Conservation (phyloP, 495 filamentous ascomycete genomes). For the Penicillium dipodomyicola region DNA sequence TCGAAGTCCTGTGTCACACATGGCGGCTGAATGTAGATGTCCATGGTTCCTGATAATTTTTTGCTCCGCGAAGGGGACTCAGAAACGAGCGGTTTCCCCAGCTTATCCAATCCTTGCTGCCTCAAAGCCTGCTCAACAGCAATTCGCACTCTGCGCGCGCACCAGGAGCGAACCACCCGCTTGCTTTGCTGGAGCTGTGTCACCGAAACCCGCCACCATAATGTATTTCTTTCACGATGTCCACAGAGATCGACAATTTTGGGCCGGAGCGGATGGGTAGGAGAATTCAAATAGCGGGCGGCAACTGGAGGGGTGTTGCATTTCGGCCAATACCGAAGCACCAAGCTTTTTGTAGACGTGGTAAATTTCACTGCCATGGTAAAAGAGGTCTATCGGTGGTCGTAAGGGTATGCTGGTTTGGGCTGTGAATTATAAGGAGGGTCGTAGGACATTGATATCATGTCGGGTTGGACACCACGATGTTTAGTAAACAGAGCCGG, state of each 20-base stretch:
- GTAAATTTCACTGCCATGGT: conserved; percentile 19
- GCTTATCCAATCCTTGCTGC: conserved; percentile 52
- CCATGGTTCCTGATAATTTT: conserved; percentile 29
- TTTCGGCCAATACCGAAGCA: conserved; percentile 26
- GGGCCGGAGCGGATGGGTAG: conserved; percentile 32
- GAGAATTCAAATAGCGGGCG: conserved; percentile 29
- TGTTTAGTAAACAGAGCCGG: background rate
- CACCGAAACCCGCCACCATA: conserved; percentile 51
- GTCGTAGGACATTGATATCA: conserved; percentile 19
- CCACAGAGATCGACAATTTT: conserved; percentile 38
- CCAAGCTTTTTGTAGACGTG: conserved; percentile 18
- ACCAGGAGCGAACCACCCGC: conserved; percentile 54
- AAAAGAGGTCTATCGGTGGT: conserved; percentile 3
- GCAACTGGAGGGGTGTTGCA: conserved; percentile 31
- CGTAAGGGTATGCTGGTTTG: background rate
- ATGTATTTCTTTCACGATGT: conserved; percentile 32
- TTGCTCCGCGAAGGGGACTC: background rate
- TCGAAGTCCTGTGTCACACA: conserved; percentile 21
- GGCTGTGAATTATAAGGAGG: conserved; percentile 1
- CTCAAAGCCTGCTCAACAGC: conserved; percentile 57
- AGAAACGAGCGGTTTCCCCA: conserved; percentile 40
- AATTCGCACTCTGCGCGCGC: conserved; percentile 45
- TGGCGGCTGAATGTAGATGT: conserved; percentile 22
- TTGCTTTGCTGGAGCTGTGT: conserved; percentile 28
- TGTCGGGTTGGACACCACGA: conserved; percentile 11